Evolutionary conservation across 257 asterid species (phyloP), one percentile per base, ranked within the genome.

Genomic region (Vinca minor): DNA sequence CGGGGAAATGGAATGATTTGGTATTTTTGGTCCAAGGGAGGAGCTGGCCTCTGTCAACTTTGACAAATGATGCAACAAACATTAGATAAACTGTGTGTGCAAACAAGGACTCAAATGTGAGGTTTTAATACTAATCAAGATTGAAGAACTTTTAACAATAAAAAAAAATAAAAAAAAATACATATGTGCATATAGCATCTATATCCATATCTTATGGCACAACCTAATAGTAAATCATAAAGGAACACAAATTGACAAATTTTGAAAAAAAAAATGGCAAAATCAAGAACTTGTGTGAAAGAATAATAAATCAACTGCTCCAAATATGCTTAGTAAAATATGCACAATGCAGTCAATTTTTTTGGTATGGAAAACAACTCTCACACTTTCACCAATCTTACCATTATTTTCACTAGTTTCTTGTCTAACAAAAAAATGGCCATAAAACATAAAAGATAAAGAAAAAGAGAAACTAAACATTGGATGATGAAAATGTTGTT

Each of bases 401-500:
- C 18, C 47, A 13, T 42, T 42, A 52, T 1, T 8, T 39, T 75
- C 49, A 28, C 47, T 64, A 34, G 17, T 44, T 39, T 44, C 50
- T 10, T 53, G 69, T 18, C 4, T 31, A 6, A 28, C 8, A 59
- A 63, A 61, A n/a, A 26, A 49, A 8, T 46, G 69, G 54, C 31
- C 60, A 55, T 59, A 34, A 18, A 6, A 17, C 5, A 45, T 17
- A 48, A 17, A 42, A 25, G 14, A 63, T 47, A 17, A 42, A 20
- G 14, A 60, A 66, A 11, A 38, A 3, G 25, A 20, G 34, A 73
- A 46, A 56, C 80, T 88, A 86, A 70, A 77, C 84, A 75, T 88
- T 70, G 64, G 77, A 62, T 23, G n/a, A n/a, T n/a, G 87, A 70
- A 78, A 69, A 76, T 1, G 85, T n/a, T n/a, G n/a, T 60, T 29